Evolutionary conservation across 2,329 filamentous ascomycete genomes (phyloP).

Genomic region (Penicillium sp.): DNA sequence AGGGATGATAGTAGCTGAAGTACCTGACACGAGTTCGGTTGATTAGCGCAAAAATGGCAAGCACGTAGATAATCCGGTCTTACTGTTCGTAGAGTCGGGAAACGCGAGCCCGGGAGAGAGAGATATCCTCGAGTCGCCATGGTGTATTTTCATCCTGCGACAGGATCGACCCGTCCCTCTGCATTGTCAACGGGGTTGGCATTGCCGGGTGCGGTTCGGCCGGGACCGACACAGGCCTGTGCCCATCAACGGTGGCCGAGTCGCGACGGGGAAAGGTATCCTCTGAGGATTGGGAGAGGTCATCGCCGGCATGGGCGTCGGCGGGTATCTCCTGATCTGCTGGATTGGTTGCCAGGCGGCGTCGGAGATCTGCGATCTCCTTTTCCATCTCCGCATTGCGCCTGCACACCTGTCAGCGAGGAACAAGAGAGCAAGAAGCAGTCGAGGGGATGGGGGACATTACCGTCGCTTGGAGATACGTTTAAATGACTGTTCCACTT

Average conservation of each 20-base stretch:
- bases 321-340: conserved; percentile 27
- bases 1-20: conserved; percentile 66
- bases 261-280: conserved; percentile 38
- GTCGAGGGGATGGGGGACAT: background rate
- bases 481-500: conserved; percentile 69
- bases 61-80: conserved; percentile 10
- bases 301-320: conserved; percentile 34
- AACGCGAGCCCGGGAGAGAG: conserved; percentile 42
- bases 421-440: background rate
- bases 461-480: conserved; percentile 64
- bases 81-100: conserved; percentile 51
- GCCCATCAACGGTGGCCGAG: conserved; percentile 32
- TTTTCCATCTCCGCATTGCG: conserved; percentile 67
- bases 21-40: conserved; percentile 50
- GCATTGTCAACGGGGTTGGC: conserved; percentile 38
- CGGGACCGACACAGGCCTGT: conserved; percentile 38
- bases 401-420: conserved; percentile 40
- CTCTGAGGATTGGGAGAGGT: conserved; percentile 39
- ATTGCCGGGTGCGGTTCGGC: conserved; percentile 38
- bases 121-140: conserved; percentile 56
- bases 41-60: conserved; percentile 32
- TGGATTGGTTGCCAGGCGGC: conserved; percentile 44
- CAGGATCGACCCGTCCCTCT: conserved; percentile 37
- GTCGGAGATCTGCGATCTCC: conserved; percentile 55
- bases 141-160: conserved; percentile 44